Conservation (phyloP, 1,284 basidiomycete genomes). For the Heterobasidion occidentale region DNA sequence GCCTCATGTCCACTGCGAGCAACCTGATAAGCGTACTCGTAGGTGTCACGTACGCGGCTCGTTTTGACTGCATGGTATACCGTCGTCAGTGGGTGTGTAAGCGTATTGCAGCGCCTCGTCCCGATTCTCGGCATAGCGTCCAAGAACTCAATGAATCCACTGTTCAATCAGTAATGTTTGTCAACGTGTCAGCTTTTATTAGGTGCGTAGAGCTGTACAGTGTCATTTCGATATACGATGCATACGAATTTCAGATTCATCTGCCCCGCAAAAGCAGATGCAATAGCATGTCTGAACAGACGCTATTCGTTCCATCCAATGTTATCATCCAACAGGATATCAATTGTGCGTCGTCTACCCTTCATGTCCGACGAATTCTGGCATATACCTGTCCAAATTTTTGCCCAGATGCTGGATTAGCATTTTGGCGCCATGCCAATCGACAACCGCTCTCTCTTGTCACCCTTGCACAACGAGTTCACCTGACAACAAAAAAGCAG, state of each 20-base stretch:
- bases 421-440: conserved; percentile 62
- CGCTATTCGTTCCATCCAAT: conserved; percentile 86
- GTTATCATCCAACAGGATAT: conserved; percentile 89
- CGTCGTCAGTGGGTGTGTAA: conserved; percentile 61
- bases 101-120: conserved; percentile 72
- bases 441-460: conserved; percentile 76
- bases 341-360: conserved; percentile 51
- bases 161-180: conserved; percentile 98
- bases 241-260: conserved; percentile 52
- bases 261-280: conserved; percentile 59
- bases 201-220: conserved; percentile 36
- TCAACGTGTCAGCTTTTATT: conserved; percentile 88
- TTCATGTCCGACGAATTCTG: neutral
- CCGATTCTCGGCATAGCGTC: conserved; percentile 83
- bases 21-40: neutral
- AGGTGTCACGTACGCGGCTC: conserved; percentile 83
- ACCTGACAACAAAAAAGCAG: conserved; percentile 94
- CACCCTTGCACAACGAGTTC: conserved; percentile 79
- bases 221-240: neutral
- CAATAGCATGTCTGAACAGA: conserved; percentile 73
- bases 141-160: conserved; percentile 95
- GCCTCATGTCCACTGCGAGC: neutral
- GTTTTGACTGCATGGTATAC: conserved; percentile 84
- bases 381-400: conserved; percentile 60
- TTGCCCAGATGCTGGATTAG: conserved; percentile 91